Evolutionary conservation across 1,284 basidiomycete species (phyloP).

Genomic region (Polyporus tsugae): DNA sequence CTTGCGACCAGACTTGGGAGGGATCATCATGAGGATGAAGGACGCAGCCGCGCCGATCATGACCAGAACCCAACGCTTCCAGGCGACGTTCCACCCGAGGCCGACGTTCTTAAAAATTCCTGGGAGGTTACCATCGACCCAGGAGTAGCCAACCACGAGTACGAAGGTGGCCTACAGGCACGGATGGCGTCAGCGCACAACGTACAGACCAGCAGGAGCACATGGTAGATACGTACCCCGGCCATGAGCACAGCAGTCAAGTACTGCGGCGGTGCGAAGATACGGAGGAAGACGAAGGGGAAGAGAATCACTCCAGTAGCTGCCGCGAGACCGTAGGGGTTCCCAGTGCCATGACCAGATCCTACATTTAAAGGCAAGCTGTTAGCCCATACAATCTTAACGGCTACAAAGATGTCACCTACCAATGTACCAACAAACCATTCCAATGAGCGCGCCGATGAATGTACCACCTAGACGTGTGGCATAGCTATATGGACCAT

Average conservation of each 20-base stretch:
- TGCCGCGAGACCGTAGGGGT: constrained; percentile 65
- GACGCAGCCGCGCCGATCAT: constrained; percentile 56
- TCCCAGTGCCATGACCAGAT: constrained; percentile 59
- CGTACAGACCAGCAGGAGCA: not conserved
- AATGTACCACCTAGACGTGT: constrained; percentile 55
- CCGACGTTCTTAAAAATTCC: constrained; percentile 56
- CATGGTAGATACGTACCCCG: constrained; percentile 41
- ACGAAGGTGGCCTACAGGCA: constrained; percentile 49
- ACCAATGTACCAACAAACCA: constrained; percentile 67
- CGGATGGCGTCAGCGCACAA: not conserved
- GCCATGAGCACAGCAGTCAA: constrained; percentile 48
- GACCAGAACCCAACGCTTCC: constrained; percentile 57
- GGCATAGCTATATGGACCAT: constrained; percentile 46
- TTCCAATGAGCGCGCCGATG: constrained; percentile 51
- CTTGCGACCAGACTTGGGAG: constrained; percentile 57
- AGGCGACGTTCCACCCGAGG: constrained; percentile 61
- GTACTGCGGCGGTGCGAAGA: constrained; percentile 56
- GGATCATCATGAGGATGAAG: constrained; percentile 59
- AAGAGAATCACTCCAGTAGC: constrained; percentile 58
- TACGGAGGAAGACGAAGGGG: constrained; percentile 61
- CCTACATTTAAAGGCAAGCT: constrained; percentile 41
- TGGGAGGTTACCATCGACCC: constrained; percentile 63
- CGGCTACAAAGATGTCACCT: constrained; percentile 18
- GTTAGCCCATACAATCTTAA: not conserved
- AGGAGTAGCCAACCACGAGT: constrained; percentile 66